Evolutionary conservation across 2,329 filamentous ascomycete species (phyloP).

Genomic region (Thelonectria blattea): DNA sequence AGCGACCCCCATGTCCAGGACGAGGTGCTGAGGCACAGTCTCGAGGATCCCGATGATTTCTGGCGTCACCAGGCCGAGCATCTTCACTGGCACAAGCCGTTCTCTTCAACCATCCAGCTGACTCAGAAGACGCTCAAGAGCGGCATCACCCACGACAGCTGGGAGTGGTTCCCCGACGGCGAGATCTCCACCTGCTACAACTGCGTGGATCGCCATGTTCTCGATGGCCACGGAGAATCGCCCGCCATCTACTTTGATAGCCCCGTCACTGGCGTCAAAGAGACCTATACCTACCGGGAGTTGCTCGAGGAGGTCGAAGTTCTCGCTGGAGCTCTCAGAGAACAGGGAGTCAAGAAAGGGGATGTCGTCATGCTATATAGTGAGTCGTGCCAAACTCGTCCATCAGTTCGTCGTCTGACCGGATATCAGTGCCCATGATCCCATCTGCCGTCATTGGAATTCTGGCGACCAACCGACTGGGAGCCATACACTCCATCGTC

Average conservation of each 20-base stretch:
- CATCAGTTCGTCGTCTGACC: neutral
- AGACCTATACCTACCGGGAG: conserved; percentile 75
- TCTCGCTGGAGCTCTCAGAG: conserved; percentile 79
- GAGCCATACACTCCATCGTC: conserved; percentile 88
- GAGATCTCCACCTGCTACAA: conserved; percentile 93
- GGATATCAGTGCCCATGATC: conserved; percentile 85
- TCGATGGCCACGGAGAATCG: conserved; percentile 73
- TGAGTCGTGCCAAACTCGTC: conserved; percentile 49
- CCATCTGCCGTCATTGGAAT: conserved; percentile 87
- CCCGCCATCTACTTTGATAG: conserved; percentile 88
- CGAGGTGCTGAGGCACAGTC: conserved; percentile 60
- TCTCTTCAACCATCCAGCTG: conserved; percentile 64
- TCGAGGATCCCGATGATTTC: conserved; percentile 73
- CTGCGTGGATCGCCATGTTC: conserved; percentile 88
- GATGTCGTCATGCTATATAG: conserved; percentile 92
- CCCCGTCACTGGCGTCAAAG: conserved; percentile 77
- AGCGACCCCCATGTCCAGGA: conserved; percentile 51
- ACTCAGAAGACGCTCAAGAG: conserved; percentile 68
- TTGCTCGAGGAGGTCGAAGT: conserved; percentile 81
- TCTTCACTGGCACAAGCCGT: conserved; percentile 81
- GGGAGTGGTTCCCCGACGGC: conserved; percentile 90
- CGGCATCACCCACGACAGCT: conserved; percentile 72
- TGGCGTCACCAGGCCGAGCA: conserved; percentile 78
- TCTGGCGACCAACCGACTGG: conserved; percentile 79
- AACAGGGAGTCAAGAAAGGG: conserved; percentile 81